Evolutionary conservation across 345 rosid genomes (phyloP).

Genomic region (Nephelium lappaceum): DNA sequence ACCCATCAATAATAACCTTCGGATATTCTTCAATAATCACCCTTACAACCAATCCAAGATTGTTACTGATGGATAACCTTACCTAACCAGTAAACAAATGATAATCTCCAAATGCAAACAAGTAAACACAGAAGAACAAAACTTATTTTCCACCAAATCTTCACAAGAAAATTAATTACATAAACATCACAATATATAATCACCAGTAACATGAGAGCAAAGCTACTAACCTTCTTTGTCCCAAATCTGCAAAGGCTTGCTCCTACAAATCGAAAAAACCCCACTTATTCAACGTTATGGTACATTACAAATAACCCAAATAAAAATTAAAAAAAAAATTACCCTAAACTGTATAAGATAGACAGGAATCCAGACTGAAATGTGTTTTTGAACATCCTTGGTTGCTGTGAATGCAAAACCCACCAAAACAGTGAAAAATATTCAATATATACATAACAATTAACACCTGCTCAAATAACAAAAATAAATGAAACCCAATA

Average conservation of each 20-base stretch:
- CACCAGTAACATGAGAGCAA: not conserved
- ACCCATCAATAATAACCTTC: too few relatives aligned
- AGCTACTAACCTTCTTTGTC: conserved; percentile 69
- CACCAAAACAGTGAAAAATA: not conserved
- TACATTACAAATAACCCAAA: not conserved
- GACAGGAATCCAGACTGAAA: conserved; percentile 90
- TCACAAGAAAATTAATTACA: too few relatives aligned
- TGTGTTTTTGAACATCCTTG: conserved; percentile 75
- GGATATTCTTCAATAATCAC: too few relatives aligned
- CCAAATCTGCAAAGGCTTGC: conserved; percentile 87
- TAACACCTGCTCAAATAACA: not conserved
- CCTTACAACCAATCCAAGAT: too few relatives aligned
- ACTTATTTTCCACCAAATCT: not conserved
- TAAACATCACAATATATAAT: not conserved
- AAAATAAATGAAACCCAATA: not conserved
- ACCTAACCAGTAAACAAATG: not conserved
- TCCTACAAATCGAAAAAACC: conserved; percentile 39
- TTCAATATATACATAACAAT: not conserved
- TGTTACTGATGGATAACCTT: too few relatives aligned
- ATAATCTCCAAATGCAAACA: not conserved
- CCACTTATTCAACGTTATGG: not conserved
- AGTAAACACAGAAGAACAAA: not conserved
- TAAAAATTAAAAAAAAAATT: not conserved
- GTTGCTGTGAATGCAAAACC: not conserved
- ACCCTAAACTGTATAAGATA: conserved; percentile 83